A percentile compares a stretch with the other conserved stretches of the same genome.
Evolutionary conservation across 495 filamentous ascomycete genomes (phyloP).

Genomic region (Barbatosphaeria neglecta): DNA sequence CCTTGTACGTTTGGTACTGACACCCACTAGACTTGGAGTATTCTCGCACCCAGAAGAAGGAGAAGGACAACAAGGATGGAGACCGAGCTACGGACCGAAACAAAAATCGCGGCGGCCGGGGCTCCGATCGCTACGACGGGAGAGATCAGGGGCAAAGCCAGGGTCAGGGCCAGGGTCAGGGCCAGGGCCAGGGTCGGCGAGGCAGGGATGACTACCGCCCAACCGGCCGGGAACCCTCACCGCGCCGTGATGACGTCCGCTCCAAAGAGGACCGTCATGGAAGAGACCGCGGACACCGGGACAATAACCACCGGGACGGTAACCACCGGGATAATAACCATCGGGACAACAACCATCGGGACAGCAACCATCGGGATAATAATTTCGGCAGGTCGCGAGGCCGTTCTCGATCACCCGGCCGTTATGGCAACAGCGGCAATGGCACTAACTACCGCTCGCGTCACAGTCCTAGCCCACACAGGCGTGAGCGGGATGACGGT

Average conservation of each 20-base stretch:
- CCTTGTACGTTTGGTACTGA: no score
- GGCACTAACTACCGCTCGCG: conserved; percentile 43
- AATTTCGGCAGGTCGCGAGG: conserved; percentile 37
- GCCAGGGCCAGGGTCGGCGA: conserved; percentile 28
- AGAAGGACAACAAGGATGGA: conserved; percentile 49
- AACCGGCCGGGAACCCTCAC: conserved; percentile 33
- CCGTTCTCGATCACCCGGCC: conserved; percentile 49
- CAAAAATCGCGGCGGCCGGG: conserved; percentile 11
- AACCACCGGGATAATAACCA: no score
- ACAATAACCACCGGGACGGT: no score
- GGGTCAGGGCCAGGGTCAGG: conserved; percentile 20
- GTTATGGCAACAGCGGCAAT: conserved; percentile 14
- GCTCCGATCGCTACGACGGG: conserved; percentile 30
- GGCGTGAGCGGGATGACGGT: conserved; percentile 38
- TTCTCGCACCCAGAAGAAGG: conserved; percentile 77
- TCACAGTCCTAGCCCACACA: conserved; percentile 53
- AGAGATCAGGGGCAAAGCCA: conserved; percentile 24
- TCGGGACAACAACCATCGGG: no score
- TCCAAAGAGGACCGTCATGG: conserved; percentile 27
- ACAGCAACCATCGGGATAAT: no score
- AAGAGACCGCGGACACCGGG: conserved; percentile 26
- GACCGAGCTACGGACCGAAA: conserved; percentile 19
- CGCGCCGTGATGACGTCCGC: conserved; percentile 32
- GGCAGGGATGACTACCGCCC: conserved; percentile 60
- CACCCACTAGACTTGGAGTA: conserved; percentile 70